These are phyloP conservation scores for Leccinellum rugosiceps DNA, from an alignment of 768 basidiomycete species.

Conservation along the genomic window DNA sequence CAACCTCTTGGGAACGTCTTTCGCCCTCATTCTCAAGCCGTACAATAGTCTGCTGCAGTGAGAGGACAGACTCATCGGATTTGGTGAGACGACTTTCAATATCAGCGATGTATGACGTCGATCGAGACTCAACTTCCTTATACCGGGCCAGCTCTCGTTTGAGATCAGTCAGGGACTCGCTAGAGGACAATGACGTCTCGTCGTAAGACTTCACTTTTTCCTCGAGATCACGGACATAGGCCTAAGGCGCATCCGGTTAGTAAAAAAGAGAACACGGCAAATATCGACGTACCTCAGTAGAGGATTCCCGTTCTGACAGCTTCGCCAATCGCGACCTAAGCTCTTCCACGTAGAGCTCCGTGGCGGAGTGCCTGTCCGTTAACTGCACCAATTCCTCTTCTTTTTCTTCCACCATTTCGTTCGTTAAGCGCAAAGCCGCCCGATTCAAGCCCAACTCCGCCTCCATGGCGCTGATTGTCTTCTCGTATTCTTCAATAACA, in stretches of 20 bases:
- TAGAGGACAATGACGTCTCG: constrained; percentile 73
- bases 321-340: constrained; percentile 76
- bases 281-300: constrained; percentile 70
- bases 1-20: constrained; percentile 68
- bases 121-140: constrained; percentile 71
- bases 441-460: constrained; percentile 85
- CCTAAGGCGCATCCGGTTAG: constrained; percentile 42
- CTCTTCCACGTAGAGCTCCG: constrained; percentile 86
- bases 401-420: constrained; percentile 90
- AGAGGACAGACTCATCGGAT: constrained; percentile 73
- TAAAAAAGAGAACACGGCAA: neutral
- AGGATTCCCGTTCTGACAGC: constrained; percentile 82
- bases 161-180: constrained; percentile 77
- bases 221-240: constrained; percentile 91
- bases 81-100: constrained; percentile 78
- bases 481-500: constrained; percentile 98
- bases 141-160: constrained; percentile 77
- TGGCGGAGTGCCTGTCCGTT: constrained; percentile 67
- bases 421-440: constrained; percentile 84
- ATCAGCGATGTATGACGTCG: constrained; percentile 78
- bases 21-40: constrained; percentile 74
- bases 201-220: constrained; percentile 84
- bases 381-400: constrained; percentile 72
- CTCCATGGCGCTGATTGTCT: constrained; percentile 93
- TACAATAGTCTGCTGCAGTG: constrained; percentile 69